Evolutionary conservation across 2,329 filamentous ascomycete genomes (phyloP).

Genomic region (Cordyceps cicadae): DNA sequence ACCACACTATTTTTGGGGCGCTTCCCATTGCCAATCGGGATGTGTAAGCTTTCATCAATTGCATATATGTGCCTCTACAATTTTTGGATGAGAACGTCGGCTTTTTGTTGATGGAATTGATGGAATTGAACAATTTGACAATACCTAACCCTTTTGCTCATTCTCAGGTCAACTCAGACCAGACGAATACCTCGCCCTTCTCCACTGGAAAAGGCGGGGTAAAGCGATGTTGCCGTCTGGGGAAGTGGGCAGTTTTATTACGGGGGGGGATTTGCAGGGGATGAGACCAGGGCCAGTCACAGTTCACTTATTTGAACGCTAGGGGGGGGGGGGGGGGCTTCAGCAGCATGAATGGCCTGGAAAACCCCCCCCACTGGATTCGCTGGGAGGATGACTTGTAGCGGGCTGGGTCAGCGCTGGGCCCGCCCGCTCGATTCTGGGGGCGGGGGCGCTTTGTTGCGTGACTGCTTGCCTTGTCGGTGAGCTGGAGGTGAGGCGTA

Average conservation of each 20-base stretch:
- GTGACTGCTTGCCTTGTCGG: background rate
- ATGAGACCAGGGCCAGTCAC: background rate
- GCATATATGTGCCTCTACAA: background rate
- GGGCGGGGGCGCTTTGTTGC: constrained; percentile 1
- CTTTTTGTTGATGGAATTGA: background rate
- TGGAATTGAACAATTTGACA: background rate
- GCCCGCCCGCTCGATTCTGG: background rate
- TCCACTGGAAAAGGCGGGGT: background rate
- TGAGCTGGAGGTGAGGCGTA: background rate
- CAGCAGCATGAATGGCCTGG: no score
- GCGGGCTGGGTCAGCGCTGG: background rate
- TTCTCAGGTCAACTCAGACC: background rate
- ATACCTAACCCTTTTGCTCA: background rate
- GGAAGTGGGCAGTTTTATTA: background rate
- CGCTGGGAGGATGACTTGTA: background rate
- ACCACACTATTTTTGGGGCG: background rate
- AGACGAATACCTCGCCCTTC: background rate
- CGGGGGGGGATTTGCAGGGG: background rate
- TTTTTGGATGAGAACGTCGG: background rate
- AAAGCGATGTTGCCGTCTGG: constrained; percentile 9
- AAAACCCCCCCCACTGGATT: no score
- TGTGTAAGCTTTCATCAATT: background rate
- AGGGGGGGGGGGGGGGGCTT: no score
- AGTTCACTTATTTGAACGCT: background rate
- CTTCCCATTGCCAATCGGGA: background rate